Conservation (phyloP, 192 early-diverging fungal genomes). For the Backusella mclennaniae region DNA sequence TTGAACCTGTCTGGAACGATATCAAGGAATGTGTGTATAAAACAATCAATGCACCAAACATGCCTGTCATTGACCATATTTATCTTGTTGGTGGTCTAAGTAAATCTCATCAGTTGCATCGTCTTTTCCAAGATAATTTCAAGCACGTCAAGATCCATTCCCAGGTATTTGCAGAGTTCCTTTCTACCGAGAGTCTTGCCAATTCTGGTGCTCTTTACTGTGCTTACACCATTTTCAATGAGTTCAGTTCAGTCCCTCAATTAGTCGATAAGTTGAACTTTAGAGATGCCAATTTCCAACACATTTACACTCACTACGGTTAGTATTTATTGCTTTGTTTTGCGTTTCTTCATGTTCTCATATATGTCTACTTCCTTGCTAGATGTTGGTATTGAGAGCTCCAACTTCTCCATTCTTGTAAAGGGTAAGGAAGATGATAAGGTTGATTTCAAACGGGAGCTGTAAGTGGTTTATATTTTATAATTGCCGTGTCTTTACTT, state of each 20-base stretch:
- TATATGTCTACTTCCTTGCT: background rate
- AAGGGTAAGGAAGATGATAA: background rate
- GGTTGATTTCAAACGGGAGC: background rate
- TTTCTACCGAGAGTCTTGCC: constrained; percentile 6
- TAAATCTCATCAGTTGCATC: background rate
- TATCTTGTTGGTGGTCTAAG: constrained; percentile 1
- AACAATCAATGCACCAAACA: background rate
- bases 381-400: background rate
- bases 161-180: background rate
- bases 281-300: background rate
- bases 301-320: background rate
- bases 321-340: background rate
- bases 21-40: background rate
- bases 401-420: constrained; percentile 2
- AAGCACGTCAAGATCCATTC: background rate
- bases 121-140: background rate
- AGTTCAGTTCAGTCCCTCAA: background rate
- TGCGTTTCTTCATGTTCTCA: background rate
- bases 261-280: background rate
- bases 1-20: constrained; percentile 3
- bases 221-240: background rate
- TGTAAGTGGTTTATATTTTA: background rate
- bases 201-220: background rate
- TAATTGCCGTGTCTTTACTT: background rate
- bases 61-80: background rate